Evolutionary conservation across 2,329 filamentous ascomycete genomes (phyloP).

Genomic region (Colletotrichum sp.): DNA sequence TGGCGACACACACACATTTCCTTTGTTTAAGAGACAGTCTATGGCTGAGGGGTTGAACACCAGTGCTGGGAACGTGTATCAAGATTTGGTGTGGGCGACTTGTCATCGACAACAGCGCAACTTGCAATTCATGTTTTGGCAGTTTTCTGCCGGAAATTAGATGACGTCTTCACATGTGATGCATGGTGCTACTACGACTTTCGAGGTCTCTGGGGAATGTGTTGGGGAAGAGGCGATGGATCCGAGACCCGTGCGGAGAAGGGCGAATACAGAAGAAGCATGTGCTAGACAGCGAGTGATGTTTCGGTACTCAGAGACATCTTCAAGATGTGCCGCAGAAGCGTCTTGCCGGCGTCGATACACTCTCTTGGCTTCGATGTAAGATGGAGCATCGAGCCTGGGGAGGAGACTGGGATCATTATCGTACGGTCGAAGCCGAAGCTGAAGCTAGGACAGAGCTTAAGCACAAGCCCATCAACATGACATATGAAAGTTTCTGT

Average conservation of each 20-base stretch:
- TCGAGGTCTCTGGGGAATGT: not conserved
- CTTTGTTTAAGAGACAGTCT: not conserved
- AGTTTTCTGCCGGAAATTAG: not conserved
- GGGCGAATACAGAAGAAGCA: not conserved
- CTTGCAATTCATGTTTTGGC: not conserved
- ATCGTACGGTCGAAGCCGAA: not conserved
- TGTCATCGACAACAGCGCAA: not conserved
- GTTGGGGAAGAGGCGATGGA: not conserved
- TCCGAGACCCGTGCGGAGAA: not conserved
- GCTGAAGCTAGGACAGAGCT: not conserved
- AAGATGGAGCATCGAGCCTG: not conserved
- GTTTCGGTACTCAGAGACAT: not conserved
- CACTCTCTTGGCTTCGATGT: not conserved
- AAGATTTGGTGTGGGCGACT: not conserved
- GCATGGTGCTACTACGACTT: not conserved
- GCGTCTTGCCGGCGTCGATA: not conserved
- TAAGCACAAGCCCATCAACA: not conserved
- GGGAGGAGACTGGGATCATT: not conserved
- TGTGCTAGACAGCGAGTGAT: not conserved
- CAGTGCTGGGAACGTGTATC: not conserved
- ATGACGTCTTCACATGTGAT: not conserved
- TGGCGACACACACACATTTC: not conserved
- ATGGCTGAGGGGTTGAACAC: not conserved
- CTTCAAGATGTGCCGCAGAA: not conserved
- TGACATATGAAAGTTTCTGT: not conserved